Evolutionary conservation across 2,329 filamentous ascomycete species (phyloP).

Genomic region (Tolypocladium inflatum): DNA sequence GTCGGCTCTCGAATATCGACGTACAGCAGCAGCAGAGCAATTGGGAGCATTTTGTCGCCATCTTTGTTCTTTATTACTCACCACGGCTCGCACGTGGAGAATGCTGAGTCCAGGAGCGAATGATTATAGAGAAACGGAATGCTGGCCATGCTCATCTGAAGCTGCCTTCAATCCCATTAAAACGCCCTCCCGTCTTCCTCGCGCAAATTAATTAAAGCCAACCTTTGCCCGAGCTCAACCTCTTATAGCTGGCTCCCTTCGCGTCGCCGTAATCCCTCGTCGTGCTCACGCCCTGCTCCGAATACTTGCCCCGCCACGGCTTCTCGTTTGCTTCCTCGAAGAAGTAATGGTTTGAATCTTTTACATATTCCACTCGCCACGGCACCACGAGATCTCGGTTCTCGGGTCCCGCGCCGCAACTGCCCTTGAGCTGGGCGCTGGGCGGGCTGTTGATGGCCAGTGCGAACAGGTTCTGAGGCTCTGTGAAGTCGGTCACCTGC

Average conservation of each 20-base stretch:
- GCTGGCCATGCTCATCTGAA: background rate
- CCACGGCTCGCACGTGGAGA: background rate
- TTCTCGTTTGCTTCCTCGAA: conserved; percentile 26
- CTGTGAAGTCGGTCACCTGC: conserved; percentile 69
- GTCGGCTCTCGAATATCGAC: background rate
- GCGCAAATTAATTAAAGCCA: conserved; percentile 12
- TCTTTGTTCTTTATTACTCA: background rate
- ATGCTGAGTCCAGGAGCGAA: background rate
- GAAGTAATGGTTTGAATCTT: conserved; percentile 30
- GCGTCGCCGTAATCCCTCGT: conserved; percentile 8
- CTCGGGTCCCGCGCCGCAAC: conserved; percentile 27
- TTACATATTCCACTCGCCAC: conserved; percentile 30
- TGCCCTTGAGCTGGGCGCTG: conserved; percentile 24
- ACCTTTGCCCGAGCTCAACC: conserved; percentile 14
- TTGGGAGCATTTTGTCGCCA: background rate
- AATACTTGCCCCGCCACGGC: conserved; percentile 16
- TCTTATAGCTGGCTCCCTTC: conserved; percentile 15
- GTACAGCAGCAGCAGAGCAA: background rate
- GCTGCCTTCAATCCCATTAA: background rate
- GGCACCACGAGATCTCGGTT: conserved; percentile 27
- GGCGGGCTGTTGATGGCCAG: conserved; percentile 54
- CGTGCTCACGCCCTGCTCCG: conserved; percentile 23
- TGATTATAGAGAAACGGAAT: background rate
- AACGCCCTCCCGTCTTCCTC: background rate
- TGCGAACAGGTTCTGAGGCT: conserved; percentile 66